phyloP scores from a whole-genome alignment of 2,329 filamentous ascomycete species.

The Neopestalotiopsis clavispora region DNA sequence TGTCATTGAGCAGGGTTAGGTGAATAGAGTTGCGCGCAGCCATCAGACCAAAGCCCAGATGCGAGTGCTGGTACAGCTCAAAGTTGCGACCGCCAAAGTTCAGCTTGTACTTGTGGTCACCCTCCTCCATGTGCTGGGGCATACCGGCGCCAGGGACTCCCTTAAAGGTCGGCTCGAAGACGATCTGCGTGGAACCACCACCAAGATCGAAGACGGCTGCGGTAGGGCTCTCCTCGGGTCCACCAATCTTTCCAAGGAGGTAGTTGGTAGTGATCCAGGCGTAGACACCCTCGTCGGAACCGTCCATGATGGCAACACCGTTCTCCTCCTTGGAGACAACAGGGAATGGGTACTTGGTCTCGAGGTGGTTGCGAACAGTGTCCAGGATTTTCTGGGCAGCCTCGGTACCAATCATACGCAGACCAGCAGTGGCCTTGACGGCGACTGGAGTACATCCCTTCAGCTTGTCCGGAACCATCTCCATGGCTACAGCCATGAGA shows the following conservation, averaged over 20 bases:
- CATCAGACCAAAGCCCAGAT: conserved; percentile 97
- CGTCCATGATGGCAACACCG: conserved; percentile 96
- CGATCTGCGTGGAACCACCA: conserved; percentile 96
- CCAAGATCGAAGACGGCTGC: conserved; percentile 96
- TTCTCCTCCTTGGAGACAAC: conserved; percentile 84
- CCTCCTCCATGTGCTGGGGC: conserved; percentile 82
- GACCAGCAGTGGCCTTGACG: conserved; percentile 96
- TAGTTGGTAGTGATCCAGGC: conserved; percentile 99
- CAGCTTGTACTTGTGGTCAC: conserved; percentile 95
- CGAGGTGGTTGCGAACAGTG: conserved; percentile 81
- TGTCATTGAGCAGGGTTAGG: conserved; percentile 72
- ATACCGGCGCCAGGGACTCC: conserved; percentile 74
- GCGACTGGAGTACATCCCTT: conserved; percentile 92
- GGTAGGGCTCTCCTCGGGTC: conserved; percentile 85
- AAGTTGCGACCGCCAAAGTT: conserved; percentile 90
- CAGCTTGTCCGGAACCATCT: conserved; percentile 83
- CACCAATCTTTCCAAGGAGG: conserved; percentile 95
- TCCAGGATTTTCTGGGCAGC: conserved; percentile 84
- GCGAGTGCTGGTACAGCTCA: conserved; percentile 95
- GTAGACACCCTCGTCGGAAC: conserved; percentile 95
- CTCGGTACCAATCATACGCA: conserved; percentile 83
- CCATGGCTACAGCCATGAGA: conserved; percentile 84
- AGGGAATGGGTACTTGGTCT: conserved; percentile 92
- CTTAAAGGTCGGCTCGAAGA: conserved; percentile 95
- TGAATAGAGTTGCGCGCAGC: conserved; percentile 89